phyloP scores from a whole-genome alignment of 148 eudicot species.

The Tetragonia tetragonoides region DNA sequence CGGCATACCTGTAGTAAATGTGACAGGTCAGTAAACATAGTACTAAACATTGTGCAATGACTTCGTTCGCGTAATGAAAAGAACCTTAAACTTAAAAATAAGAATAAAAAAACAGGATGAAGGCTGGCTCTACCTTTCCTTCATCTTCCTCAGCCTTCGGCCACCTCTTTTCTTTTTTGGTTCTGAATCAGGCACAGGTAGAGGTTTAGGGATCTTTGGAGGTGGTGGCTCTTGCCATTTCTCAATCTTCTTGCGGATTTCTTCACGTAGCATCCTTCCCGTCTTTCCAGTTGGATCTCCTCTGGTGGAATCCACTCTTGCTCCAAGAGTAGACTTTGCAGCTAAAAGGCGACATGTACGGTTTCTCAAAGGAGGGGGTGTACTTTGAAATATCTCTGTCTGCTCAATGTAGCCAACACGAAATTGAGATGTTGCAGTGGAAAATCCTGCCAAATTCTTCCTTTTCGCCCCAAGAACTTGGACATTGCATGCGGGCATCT shows the following conservation, averaged over 20 bases:
- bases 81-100: neutral
- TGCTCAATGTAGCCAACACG: slow-evolving; percentile 92
- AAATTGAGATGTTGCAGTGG: slow-evolving; percentile 85
- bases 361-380: slow-evolving; percentile 82
- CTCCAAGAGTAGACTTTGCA: slow-evolving; percentile 82
- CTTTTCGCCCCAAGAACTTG: slow-evolving; percentile 89
- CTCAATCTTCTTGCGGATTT: slow-evolving; percentile 88
- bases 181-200: slow-evolving; percentile 98
- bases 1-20: slow-evolving; percentile 64
- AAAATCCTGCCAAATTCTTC: slow-evolving; percentile 91
- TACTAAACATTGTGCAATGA: neutral
- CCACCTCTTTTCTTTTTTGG: slow-evolving; percentile 99
- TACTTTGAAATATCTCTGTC: slow-evolving; percentile 81
- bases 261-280: slow-evolving; percentile 73
- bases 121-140: slow-evolving; percentile 57
- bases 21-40: slow-evolving; percentile 3
- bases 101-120: neutral
- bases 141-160: slow-evolving; percentile 89
- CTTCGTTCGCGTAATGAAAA: neutral
- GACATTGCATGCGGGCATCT: slow-evolving; percentile 98
- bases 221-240: slow-evolving; percentile 99
- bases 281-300: slow-evolving; percentile 85
- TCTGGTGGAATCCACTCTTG: slow-evolving; percentile 83
- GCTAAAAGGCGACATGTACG: slow-evolving; percentile 90
- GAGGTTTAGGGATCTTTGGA: slow-evolving; percentile 95